Evolutionary conservation across 257 asterid genomes (phyloP).

Genomic region (Salvia miltiorrhiza): DNA sequence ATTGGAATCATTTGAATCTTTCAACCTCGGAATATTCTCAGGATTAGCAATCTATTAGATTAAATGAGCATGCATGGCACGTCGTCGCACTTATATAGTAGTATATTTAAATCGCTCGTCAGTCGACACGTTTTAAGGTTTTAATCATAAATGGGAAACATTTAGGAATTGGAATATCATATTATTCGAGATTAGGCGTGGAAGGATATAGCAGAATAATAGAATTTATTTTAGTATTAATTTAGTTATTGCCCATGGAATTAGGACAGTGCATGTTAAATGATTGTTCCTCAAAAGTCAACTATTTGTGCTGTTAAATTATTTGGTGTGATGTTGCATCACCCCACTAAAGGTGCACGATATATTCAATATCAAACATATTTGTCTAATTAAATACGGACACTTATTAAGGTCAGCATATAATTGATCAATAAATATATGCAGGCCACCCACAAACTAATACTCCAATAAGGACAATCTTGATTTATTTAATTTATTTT

Average conservation of each 20-base stretch:
- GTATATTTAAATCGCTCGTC: neutral
- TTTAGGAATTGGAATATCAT: neutral
- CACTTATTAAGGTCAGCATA: too few species aligned
- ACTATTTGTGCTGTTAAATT: neutral
- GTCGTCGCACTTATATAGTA: neutral
- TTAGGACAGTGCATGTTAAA: neutral
- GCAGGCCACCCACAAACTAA: too few species aligned
- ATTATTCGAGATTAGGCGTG: neutral
- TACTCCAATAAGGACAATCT: too few species aligned
- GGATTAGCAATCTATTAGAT: neutral
- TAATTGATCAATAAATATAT: too few species aligned
- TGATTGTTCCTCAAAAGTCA: constrained; percentile 13
- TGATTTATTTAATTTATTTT: too few species aligned
- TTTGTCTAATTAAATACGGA: too few species aligned
- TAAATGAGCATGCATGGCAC: neutral
- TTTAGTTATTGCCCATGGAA: too few species aligned
- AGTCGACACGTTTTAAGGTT: neutral
- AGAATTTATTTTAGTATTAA: neutral
- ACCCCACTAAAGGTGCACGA: neutral
- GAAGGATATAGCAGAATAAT: neutral
- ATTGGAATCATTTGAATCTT: neutral
- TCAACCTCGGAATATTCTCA: neutral
- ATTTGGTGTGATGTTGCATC: neutral
- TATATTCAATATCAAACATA: too few species aligned
- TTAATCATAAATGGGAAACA: neutral